phyloP scores from a whole-genome alignment of 768 basidiomycete species.

The Boletus rubroflammeus region DNA sequence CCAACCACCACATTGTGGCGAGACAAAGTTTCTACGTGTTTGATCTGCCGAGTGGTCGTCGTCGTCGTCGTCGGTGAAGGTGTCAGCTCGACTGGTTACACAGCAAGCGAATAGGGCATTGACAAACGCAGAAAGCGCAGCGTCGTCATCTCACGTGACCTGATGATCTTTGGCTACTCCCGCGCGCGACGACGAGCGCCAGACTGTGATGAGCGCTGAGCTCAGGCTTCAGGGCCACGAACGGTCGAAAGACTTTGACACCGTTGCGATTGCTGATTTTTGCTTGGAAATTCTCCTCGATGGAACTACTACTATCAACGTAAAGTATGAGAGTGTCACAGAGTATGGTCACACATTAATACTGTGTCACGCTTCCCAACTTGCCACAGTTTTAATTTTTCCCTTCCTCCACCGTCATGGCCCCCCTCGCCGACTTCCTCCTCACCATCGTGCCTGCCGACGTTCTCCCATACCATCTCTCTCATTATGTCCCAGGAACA shows the following conservation, averaged over 20 bases:
- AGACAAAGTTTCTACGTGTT: slow-evolving; percentile 1
- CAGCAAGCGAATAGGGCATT: slow-evolving; percentile 29
- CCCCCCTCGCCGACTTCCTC: slow-evolving; percentile 70
- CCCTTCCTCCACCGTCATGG: slow-evolving; percentile 44
- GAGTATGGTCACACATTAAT: background rate
- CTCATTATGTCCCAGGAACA: slow-evolving; percentile 50
- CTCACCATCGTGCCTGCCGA: slow-evolving; percentile 53
- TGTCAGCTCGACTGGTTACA: background rate
- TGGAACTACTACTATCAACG: background rate
- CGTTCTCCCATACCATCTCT: slow-evolving; percentile 33
- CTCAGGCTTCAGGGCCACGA: background rate
- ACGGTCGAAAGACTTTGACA: background rate
- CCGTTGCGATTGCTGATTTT: background rate
- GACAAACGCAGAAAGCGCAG: slow-evolving; percentile 22
- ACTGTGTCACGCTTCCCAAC: slow-evolving; percentile 26
- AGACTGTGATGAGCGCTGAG: background rate
- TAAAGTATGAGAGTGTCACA: background rate
- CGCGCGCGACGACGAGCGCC: background rate
- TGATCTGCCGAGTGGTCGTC: background rate
- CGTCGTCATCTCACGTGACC: slow-evolving; percentile 30
- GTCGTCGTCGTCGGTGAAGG: background rate
- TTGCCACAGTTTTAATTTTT: slow-evolving; percentile 13
- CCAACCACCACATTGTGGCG: slow-evolving; percentile 76
- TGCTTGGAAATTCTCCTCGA: background rate
- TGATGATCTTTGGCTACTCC: background rate